Evolutionary conservation across 2,329 filamentous ascomycete genomes (phyloP).

Genomic region (Pseudogymnoascus pannorum): DNA sequence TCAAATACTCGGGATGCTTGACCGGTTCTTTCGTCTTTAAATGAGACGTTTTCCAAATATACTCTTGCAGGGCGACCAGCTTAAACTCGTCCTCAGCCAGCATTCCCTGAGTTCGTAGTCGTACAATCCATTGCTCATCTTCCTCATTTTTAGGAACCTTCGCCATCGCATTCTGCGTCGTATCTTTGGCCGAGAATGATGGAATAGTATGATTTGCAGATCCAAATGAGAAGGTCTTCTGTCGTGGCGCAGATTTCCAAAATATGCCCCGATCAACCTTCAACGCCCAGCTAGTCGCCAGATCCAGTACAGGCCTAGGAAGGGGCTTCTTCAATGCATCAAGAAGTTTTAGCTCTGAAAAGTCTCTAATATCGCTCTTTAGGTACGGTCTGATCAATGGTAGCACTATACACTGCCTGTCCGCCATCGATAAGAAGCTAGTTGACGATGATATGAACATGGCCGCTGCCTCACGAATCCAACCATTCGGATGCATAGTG

Average conservation of each 20-base stretch:
- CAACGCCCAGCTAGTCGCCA: slow-evolving; percentile 76
- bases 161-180: slow-evolving; percentile 49
- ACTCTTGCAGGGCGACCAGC: slow-evolving; percentile 76
- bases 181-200: slow-evolving; percentile 48
- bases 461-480: slow-evolving; percentile 85
- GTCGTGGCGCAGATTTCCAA: slow-evolving; percentile 70
- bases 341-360: slow-evolving; percentile 67
- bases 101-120: slow-evolving; percentile 78
- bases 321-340: slow-evolving; percentile 79
- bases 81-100: slow-evolving; percentile 80
- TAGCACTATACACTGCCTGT: slow-evolving; percentile 73
- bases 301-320: slow-evolving; percentile 72
- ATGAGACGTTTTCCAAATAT: slow-evolving; percentile 78
- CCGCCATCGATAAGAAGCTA: slow-evolving; percentile 68
- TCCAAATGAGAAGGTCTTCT: slow-evolving; percentile 62
- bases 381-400: slow-evolving; percentile 78
- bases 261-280: slow-evolving; percentile 77
- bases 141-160: slow-evolving; percentile 74
- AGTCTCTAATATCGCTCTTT: slow-evolving; percentile 61
- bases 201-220: slow-evolving; percentile 47
- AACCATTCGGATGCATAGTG: slow-evolving; percentile 86
- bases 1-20: slow-evolving; percentile 41
- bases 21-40: slow-evolving; percentile 49
- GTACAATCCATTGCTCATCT: slow-evolving; percentile 86
- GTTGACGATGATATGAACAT: slow-evolving; percentile 75